A percentile compares a stretch with the other conserved stretches of the same genome.
Conservation (phyloP, 1,284 basidiomycete genomes). For the Malassezia vespertilionis region DNA sequence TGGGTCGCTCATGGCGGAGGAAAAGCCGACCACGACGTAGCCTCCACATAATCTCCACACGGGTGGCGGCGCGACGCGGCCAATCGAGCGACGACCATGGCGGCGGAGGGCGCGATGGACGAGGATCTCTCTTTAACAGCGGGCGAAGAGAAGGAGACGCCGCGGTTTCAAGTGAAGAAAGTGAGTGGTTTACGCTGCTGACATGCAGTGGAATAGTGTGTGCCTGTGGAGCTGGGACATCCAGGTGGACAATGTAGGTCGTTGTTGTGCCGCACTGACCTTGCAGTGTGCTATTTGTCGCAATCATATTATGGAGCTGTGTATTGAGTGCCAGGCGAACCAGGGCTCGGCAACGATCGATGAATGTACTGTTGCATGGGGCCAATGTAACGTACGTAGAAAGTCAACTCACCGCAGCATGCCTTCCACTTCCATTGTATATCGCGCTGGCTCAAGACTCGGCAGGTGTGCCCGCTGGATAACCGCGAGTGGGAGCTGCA, state of each 20-base stretch:
- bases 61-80: neutral
- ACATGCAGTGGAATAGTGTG: constrained; percentile 42
- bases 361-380: constrained; percentile 98
- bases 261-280: neutral
- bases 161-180: constrained; percentile 46
- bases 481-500: constrained; percentile 81
- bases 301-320: constrained; percentile 48
- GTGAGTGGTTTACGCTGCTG: constrained; percentile 19
- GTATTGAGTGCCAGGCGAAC: constrained; percentile 97
- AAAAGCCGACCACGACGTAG: neutral
- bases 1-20: neutral
- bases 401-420: constrained; percentile 57
- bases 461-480: constrained; percentile 95
- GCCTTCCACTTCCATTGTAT: constrained; percentile 99
- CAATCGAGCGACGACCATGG: neutral
- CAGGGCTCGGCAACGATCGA: constrained; percentile 91
- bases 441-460: constrained; percentile 96
- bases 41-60: too few species aligned
- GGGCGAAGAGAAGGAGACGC: constrained; percentile 28
- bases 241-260: constrained; percentile 44
- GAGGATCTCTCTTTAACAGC: too few species aligned
- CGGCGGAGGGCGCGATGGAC: constrained; percentile 30
- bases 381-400: constrained; percentile 84
- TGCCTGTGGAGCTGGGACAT: constrained; percentile 48
- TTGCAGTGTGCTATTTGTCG: constrained; percentile 45